Percentiles rank a stretch among this genome's conserved stretches.
Evolutionary conservation across 257 asterid species (phyloP).

Genomic region (Fraxinus quadrangulata): DNA sequence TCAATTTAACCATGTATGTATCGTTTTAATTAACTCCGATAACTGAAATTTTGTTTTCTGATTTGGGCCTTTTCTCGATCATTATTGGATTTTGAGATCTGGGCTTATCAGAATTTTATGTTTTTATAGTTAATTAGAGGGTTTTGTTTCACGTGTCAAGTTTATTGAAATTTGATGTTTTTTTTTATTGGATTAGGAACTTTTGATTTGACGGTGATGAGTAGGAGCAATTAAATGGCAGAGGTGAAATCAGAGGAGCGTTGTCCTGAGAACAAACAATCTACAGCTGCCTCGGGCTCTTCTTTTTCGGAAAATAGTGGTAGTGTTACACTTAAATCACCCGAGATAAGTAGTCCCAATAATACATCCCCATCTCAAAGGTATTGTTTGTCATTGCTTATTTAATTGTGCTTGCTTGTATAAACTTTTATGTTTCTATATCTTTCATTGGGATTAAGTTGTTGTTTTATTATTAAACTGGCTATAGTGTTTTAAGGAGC

Average conservation of each 20-base stretch:
- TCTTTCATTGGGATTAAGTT: constrained; percentile 1
- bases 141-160: constrained; percentile 23
- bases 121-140: constrained; percentile 20
- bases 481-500: not conserved
- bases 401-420: not conserved
- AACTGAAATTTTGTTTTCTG: constrained; percentile 24
- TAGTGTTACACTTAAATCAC: constrained; percentile 57
- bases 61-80: constrained; percentile 32
- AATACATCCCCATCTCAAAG: constrained; percentile 74
- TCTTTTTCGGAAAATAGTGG: constrained; percentile 88
- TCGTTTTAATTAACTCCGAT: constrained; percentile 26
- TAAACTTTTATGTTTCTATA: not conserved
- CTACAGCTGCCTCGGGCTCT: constrained; percentile 73
- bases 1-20: constrained; percentile 30
- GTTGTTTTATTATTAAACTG: not conserved
- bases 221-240: constrained; percentile 55
- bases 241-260: constrained; percentile 57
- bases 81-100: constrained; percentile 51
- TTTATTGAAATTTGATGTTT: constrained; percentile 11
- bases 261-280: constrained; percentile 69
- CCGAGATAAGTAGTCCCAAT: constrained; percentile 67
- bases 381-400: constrained; percentile 40
- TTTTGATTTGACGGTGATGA: constrained; percentile 40
- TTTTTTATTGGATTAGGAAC: constrained; percentile 23
- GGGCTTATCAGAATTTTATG: constrained; percentile 27